Base-by-base conservation (phyloP, 2,329 filamentous ascomycete species). In the Aurifilum marmelostoma region DNA sequence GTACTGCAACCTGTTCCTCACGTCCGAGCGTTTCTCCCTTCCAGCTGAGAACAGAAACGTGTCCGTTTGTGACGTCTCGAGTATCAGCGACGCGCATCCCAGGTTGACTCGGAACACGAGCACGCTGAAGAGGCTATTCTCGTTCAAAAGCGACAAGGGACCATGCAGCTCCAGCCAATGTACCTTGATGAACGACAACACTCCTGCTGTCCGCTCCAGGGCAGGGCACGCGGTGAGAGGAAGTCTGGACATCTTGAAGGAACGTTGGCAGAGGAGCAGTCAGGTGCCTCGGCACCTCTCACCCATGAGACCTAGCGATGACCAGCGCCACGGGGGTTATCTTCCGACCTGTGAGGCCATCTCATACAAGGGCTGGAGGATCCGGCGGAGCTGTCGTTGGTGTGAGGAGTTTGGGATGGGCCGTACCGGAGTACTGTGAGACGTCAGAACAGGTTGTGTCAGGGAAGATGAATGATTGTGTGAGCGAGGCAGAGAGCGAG, bases 1-100 rank as follows among this genome's bases (percentile, higher is more conserved):
- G 24, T 60, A 63, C 59, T 69, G 68, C 21, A n/a, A 43, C 3
- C 34, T 47, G 24, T 61, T 66, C 67, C 64, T 61, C 54, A 5
- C 12, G 1, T 14, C 37, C 37, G 21, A 21, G 12, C n/a, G n/a
- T n/a, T 2, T n/a, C 14, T 2, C 37, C 12, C n/a, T 43, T 2
- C n/a, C 12, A 2, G n/a, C 18, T 6, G n/a, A n/a, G 3, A 24
- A 11, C 14, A 37, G 9, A 18, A n/a, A 27, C n/a, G n/a, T 43
- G 16, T 24, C 37, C 11, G 39, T 14, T 11, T 43, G 29, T 37
- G 34, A 43, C n/a, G 14, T 62, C 59, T 62, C n/a, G 29, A 62
- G 56, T 18, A 18, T 37, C 11, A 39, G 5, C 56, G 18, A 59
- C 14, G 7, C 32, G 11, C 56, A 59, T 3, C 56, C 56, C 3